Evolutionary conservation across 2,329 filamentous ascomycete genomes (phyloP), one percentile per base, ranked within the genome.

Genomic region (Claviceps sp.): DNA sequence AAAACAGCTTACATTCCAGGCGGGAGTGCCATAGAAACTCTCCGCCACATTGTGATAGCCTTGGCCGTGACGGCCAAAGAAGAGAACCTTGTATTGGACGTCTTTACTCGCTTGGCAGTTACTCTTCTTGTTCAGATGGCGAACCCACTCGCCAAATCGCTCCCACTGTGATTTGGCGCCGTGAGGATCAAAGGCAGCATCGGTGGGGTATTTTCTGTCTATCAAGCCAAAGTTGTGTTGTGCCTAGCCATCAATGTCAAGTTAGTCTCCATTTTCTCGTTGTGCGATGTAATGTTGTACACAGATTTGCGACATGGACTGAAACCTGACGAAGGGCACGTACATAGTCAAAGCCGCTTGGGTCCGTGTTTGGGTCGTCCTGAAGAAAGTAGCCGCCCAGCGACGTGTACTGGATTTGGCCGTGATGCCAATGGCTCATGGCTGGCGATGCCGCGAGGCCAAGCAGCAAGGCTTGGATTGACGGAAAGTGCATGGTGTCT

Each of bases 31-130:
- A 57, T 84, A 86, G 62, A 73, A 83, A 29, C 71, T 69, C 64
- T 86, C 80, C 14, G 82, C 83, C 6, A 72, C 73, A 56, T 81
- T 82, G 56, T 81, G 77, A 58, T 69, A 79, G 13, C 84, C 84
- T 64, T 88, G 76, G 22, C 84, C 85, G 60, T 88, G 85, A 40
- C 85, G 78, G 3, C 78, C 83, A 63, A 86, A 71, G 64, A 82
- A 82, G 34, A 88, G 62, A 9, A 88, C 71, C 59, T 84, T 83
- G 69, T 85, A 87, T 34, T 72, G 67, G 14, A 75, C 72, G 47
- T 69, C 72, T 9, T 64, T 62, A n/a, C 72, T 62, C 3, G 62
- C 59, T 36, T 51, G 49, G 50, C 65, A 64, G 29, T 62, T 58
- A 11, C 56, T 55, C 66, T 83, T 83, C 38, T 86, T 55, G 66